phyloP scores from a whole-genome alignment of 140 eudicot species.

The Cichorium intybus region DNA sequence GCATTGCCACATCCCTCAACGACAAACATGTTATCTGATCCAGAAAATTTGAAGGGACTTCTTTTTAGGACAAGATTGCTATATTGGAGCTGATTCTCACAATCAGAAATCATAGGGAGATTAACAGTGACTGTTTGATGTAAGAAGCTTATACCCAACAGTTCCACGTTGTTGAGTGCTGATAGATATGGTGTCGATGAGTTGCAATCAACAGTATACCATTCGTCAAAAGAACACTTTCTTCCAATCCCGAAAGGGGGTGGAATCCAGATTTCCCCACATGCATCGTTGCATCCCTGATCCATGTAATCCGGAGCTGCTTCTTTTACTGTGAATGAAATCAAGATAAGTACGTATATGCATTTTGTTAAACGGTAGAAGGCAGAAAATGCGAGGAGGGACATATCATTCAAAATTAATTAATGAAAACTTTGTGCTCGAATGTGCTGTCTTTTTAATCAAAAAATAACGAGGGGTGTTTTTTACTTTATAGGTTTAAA shows the following conservation, averaged over 20 bases:
- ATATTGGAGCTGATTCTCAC: no score
- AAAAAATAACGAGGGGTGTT: no score
- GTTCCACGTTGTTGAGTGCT: not conserved
- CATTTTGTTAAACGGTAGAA: no score
- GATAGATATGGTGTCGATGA: not conserved
- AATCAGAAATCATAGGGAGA: not conserved
- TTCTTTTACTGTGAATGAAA: no score
- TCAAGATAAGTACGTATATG: no score
- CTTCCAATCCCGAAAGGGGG: slow-evolving; percentile 5
- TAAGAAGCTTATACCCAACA: not conserved
- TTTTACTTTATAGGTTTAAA: no score
- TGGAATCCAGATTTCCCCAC: not conserved
- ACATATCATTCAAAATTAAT: no score
- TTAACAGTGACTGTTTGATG: not conserved
- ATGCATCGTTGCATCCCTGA: not conserved
- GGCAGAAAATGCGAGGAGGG: no score
- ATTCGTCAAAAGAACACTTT: not conserved
- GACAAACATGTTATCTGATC: not conserved
- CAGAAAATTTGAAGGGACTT: not conserved
- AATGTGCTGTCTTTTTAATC: no score
- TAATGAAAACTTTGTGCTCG: no score
- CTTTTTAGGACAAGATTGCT: not conserved
- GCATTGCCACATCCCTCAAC: slow-evolving; percentile 14
- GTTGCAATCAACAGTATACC: not conserved
- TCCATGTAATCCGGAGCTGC: no score